Conservation (phyloP, 2,329 filamentous ascomycete species). For the Cladophialophora bantiana region DNA sequence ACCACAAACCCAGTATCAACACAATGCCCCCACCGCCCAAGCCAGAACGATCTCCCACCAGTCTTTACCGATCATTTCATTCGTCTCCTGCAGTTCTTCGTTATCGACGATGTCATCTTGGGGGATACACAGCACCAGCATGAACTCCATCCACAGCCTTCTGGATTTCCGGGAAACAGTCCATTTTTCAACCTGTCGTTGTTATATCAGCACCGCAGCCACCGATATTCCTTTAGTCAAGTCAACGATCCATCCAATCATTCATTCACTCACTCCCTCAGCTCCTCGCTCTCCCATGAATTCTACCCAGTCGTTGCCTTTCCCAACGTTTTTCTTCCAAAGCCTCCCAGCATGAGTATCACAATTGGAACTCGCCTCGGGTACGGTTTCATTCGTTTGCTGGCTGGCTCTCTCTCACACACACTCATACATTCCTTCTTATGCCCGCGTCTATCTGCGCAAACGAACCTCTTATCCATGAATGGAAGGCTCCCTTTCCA, state of each 20-base stretch:
- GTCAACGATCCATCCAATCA: background rate
- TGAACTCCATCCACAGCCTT: background rate
- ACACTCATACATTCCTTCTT: too few species aligned
- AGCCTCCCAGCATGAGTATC: background rate
- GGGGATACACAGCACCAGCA: constrained; percentile 1
- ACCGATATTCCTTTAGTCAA: background rate
- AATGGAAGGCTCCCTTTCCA: background rate
- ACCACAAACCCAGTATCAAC: background rate
- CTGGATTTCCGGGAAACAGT: background rate
- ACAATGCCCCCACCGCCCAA: background rate
- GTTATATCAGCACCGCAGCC: background rate
- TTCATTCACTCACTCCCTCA: background rate
- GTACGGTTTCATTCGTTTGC: background rate
- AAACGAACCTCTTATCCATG: background rate
- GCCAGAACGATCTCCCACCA: background rate
- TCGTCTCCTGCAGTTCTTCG: background rate
- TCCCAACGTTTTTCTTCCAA: background rate
- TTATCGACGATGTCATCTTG: background rate
- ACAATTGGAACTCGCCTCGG: background rate
- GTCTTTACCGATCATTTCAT: background rate
- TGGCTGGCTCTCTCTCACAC: background rate
- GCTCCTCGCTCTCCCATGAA: background rate
- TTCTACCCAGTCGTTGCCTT: background rate
- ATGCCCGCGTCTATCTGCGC: background rate
- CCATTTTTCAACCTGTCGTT: background rate